A percentile compares a stretch with the other conserved stretches of the same genome.
Conservation (phyloP, 139 green algal species). For the Gonium pectorale region DNA sequence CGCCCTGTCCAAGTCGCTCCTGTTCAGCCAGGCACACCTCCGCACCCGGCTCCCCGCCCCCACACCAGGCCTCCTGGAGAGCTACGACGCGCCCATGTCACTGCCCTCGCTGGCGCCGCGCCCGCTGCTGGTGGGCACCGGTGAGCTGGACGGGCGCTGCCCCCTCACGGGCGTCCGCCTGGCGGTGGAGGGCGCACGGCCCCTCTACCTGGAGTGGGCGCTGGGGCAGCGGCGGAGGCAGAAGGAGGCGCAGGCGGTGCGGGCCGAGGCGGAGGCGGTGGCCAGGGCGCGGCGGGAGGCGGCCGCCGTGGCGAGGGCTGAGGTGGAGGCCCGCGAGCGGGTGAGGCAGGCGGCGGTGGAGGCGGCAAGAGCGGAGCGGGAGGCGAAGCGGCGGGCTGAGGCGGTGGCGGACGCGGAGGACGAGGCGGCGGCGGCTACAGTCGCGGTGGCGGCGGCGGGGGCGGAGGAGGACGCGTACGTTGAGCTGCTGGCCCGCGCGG, state of each 20-base stretch:
- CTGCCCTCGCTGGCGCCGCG: constrained; percentile 67
- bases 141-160: constrained; percentile 64
- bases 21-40: too few species aligned
- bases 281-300: neutral
- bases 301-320: neutral
- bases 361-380: neutral
- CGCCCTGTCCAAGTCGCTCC: too few species aligned
- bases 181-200: neutral
- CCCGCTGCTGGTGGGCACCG: constrained; percentile 70
- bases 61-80: constrained; percentile 45
- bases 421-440: neutral
- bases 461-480: too few species aligned
- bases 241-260: neutral
- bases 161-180: constrained; percentile 32
- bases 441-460: too few species aligned
- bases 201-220: neutral
- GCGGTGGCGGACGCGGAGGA: constrained; percentile 3
- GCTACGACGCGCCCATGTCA: constrained; percentile 63
- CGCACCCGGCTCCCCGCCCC: too few species aligned
- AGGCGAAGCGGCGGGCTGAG: too few species aligned
- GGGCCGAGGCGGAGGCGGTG: neutral
- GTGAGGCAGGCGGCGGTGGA: neutral
- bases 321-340: neutral
- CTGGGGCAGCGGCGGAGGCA: neutral
- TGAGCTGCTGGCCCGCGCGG: too few species aligned